phyloP scores from a whole-genome alignment of 148 eudicot genomes.

The Vaccinium corymbosum region DNA sequence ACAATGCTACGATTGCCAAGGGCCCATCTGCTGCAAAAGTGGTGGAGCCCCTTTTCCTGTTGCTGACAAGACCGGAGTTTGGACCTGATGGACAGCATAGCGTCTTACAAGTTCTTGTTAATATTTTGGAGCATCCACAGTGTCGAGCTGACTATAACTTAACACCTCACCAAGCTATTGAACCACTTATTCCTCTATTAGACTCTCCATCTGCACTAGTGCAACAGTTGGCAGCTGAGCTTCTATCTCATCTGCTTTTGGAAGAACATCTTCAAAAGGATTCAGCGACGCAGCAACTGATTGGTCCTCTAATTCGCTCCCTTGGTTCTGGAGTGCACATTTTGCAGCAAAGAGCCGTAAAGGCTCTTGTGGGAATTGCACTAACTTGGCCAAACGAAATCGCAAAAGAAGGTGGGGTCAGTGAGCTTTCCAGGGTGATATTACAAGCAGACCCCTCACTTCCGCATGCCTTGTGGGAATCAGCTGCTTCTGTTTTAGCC shows the following conservation, averaged over 20 bases:
- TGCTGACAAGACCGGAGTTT: constrained; percentile 73
- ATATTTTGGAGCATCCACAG: constrained; percentile 84
- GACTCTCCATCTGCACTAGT: constrained; percentile 80
- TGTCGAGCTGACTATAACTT: constrained; percentile 71
- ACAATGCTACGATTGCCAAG: constrained; percentile 89
- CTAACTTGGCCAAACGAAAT: constrained; percentile 92
- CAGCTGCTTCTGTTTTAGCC: constrained; percentile 78
- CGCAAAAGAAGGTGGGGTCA: constrained; percentile 94
- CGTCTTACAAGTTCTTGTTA: constrained; percentile 87
- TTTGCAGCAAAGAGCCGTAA: constrained; percentile 86
- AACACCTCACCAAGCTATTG: constrained; percentile 79
- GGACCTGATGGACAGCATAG: constrained; percentile 97
- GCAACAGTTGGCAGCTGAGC: constrained; percentile 92
- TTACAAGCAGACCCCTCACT: constrained; percentile 79
- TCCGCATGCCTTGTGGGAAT: constrained; percentile 95
- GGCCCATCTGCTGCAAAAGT: constrained; percentile 92
- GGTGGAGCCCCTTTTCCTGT: constrained; percentile 75
- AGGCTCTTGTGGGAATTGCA: constrained; percentile 81
- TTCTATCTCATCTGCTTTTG: constrained; percentile 71
- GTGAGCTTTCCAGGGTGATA: constrained; percentile 83
- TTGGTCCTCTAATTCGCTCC: constrained; percentile 77
- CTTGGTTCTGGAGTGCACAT: constrained; percentile 81
- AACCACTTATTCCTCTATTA: constrained; percentile 81
- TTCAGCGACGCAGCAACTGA: constrained; percentile 67
- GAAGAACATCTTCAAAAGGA: constrained; percentile 92